Percentiles rank a stretch among this genome's conserved stretches.
Conservation (phyloP, 306 rosid species). For the Herpetospermum pedunculosum region DNA sequence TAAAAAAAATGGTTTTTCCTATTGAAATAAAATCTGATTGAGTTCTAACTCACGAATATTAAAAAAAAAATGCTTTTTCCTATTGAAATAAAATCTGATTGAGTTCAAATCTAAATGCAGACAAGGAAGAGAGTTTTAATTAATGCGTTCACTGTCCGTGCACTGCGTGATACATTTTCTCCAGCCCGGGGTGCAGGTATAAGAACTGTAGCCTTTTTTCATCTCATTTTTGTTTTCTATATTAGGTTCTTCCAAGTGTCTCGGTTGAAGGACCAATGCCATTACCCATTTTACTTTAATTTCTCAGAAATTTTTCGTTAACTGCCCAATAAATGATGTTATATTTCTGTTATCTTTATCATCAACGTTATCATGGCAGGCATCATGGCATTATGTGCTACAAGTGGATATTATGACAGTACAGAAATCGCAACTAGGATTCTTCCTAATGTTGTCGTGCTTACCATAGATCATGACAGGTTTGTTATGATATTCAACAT, state of each 20-base stretch:
- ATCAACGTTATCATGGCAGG: constrained; percentile 37
- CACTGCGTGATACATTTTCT: constrained; percentile 89
- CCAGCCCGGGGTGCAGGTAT: constrained; percentile 99
- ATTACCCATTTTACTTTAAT: background rate
- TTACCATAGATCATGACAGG: constrained; percentile 94
- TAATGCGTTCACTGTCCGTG: constrained; percentile 98
- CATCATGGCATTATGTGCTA: constrained; percentile 92
- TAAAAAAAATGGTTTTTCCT: too few relatives aligned
- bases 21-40: too few relatives aligned
- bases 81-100: constrained; percentile 19
- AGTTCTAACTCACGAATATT: too few relatives aligned
- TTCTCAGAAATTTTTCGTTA: constrained; percentile 8
- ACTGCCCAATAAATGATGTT: constrained; percentile 2
- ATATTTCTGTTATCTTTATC: background rate
- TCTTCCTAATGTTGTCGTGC: constrained; percentile 89
- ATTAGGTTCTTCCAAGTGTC: background rate
- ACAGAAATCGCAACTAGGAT: constrained; percentile 87
- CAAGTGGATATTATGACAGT: constrained; percentile 87
- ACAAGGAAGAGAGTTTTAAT: constrained; percentile 96
- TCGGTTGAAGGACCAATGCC: background rate
- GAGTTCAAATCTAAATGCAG: constrained; percentile 34
- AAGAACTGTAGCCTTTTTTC: constrained; percentile 4
- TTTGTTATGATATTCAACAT: constrained; percentile 11
- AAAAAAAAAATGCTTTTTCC: too few relatives aligned
- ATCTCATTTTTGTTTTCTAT: background rate